phyloP scores from a whole-genome alignment of 495 filamentous ascomycete species.

The Annulohypoxylon nitens region DNA sequence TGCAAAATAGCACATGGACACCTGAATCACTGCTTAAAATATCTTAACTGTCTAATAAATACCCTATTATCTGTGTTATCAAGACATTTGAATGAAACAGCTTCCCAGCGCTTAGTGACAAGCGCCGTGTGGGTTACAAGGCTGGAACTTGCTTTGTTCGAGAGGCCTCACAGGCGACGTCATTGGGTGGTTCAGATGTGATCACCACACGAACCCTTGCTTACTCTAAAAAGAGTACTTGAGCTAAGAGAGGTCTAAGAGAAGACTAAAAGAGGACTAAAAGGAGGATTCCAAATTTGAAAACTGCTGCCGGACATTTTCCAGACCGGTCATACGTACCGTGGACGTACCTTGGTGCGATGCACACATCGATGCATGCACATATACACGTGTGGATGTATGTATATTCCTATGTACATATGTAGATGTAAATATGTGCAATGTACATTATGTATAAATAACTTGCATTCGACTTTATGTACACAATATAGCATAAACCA shows the following conservation, averaged over 20 bases:
- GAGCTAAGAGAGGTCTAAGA: neutral
- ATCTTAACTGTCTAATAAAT: neutral
- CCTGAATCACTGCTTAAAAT: slow-evolving; percentile 8
- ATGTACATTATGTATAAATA: slow-evolving; percentile 2
- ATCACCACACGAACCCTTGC: slow-evolving; percentile 35
- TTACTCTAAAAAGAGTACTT: neutral
- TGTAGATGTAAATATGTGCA: too few relatives aligned
- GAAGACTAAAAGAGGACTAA: neutral
- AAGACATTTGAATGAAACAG: slow-evolving; percentile 15
- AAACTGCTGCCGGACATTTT: slow-evolving; percentile 7
- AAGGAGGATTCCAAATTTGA: neutral
- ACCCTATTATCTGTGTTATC: slow-evolving; percentile 14
- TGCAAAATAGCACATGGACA: slow-evolving; percentile 28
- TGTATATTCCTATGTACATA: neutral
- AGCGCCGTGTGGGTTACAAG: slow-evolving; percentile 47
- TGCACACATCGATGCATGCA: slow-evolving; percentile 1
- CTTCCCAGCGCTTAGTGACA: slow-evolving; percentile 43
- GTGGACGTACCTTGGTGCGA: slow-evolving; percentile 1
- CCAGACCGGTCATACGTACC: slow-evolving; percentile 13
- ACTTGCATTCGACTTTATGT: neutral
- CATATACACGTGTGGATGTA: slow-evolving; percentile 11
- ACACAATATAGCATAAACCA: slow-evolving; percentile 4
- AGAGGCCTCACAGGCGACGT: slow-evolving; percentile 46
- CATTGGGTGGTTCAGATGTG: slow-evolving; percentile 41
- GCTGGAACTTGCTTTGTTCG: slow-evolving; percentile 30